Conservation (phyloP, 2,329 filamentous ascomycete genomes). For the Aspergillus sclerotialis region DNA sequence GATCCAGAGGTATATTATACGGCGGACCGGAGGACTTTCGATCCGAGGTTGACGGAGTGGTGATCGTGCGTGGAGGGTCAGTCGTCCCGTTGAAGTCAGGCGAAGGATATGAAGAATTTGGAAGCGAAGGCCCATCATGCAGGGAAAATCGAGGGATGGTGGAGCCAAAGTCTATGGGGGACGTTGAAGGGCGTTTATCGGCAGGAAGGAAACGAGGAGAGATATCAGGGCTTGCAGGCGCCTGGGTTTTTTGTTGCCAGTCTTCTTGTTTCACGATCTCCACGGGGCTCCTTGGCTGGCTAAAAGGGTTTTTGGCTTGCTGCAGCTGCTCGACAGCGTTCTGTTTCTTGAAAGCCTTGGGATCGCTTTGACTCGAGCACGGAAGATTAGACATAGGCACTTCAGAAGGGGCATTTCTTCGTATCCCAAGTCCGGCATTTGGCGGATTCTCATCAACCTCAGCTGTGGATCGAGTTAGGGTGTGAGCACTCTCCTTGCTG, state of each 20-base stretch:
- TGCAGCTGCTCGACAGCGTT: conserved; percentile 9
- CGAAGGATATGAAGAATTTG: conserved; percentile 39
- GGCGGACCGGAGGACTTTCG: conserved; percentile 30
- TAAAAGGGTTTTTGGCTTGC: conserved; percentile 15
- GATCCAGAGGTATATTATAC: conserved; percentile 31
- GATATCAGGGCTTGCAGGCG: conserved; percentile 25
- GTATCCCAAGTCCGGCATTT: conserved; percentile 24
- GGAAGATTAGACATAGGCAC: not conserved
- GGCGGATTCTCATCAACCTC: conserved; percentile 4
- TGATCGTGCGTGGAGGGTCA: conserved; percentile 36
- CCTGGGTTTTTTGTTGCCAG: conserved; percentile 12
- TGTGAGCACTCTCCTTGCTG: conserved; percentile 20
- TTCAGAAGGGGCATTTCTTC: conserved; percentile 6
- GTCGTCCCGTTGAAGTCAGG: conserved; percentile 37
- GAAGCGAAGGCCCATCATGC: conserved; percentile 28
- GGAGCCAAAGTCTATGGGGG: conserved; percentile 33
- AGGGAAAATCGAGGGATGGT: conserved; percentile 35
- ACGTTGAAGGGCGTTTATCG: conserved; percentile 36
- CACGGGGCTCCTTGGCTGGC: conserved; percentile 17
- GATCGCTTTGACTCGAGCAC: conserved; percentile 3
- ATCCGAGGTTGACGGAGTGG: conserved; percentile 36
- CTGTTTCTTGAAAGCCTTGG: conserved; percentile 2
- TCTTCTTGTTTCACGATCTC: conserved; percentile 26
- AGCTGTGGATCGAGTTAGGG: conserved; percentile 16
- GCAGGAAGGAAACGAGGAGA: conserved; percentile 29